Evolutionary conservation across 176 grass and related monocot species (phyloP).

Genomic region (Rhipidocladum racemiflorum): DNA sequence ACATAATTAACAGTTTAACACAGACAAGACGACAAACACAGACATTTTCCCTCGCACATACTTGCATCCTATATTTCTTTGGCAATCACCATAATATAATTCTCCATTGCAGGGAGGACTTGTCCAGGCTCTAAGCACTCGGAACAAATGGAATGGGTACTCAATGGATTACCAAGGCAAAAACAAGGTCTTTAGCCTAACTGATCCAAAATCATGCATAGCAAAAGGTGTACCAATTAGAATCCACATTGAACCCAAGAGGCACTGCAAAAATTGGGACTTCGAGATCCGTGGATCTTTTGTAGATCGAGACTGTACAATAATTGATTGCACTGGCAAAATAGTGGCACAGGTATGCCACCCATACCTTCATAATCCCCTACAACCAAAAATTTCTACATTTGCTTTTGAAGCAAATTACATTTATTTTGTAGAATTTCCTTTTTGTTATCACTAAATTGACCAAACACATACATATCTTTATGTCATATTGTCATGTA

Average conservation of each 20-base stretch:
- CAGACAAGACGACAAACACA: background rate
- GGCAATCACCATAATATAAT: background rate
- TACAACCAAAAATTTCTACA: background rate
- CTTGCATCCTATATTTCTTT: conserved; percentile 27
- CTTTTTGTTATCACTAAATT: conserved; percentile 20
- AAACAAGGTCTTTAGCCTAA: conserved; percentile 69
- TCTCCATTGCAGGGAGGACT: conserved; percentile 62
- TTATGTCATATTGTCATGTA: too few relatives aligned
- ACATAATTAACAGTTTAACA: background rate
- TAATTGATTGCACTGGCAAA: conserved; percentile 55
- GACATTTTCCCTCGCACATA: background rate
- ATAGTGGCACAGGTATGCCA: conserved; percentile 61
- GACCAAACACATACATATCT: background rate
- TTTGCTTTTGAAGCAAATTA: background rate
- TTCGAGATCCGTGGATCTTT: conserved; percentile 78
- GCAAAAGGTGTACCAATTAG: conserved; percentile 45
- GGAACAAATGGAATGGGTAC: conserved; percentile 76
- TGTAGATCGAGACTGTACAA: conserved; percentile 57
- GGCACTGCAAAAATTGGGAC: conserved; percentile 56
- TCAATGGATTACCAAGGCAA: conserved; percentile 61
- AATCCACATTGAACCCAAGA: conserved; percentile 59
- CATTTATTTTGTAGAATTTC: background rate
- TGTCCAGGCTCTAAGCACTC: conserved; percentile 67
- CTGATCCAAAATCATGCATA: conserved; percentile 66
- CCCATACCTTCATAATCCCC: conserved; percentile 9